Evolutionary conservation across 2,329 filamentous ascomycete genomes (phyloP).

Genomic region (Periconia sp.): DNA sequence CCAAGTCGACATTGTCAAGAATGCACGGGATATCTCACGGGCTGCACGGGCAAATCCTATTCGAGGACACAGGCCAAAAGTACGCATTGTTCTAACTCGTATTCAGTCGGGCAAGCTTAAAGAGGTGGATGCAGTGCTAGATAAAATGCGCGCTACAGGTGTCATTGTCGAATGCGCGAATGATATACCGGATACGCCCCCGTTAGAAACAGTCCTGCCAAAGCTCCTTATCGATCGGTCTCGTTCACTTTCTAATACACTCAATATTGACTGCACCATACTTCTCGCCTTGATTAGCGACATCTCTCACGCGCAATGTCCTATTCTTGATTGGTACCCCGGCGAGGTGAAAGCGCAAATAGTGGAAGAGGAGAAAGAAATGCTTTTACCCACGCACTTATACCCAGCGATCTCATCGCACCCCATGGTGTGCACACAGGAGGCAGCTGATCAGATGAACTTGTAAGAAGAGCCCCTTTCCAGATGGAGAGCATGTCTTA

Average conservation of each 20-base stretch:
- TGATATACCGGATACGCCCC: slow-evolving; percentile 25
- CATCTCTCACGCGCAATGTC: slow-evolving; percentile 65
- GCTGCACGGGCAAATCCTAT: slow-evolving; percentile 64
- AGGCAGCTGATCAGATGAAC: slow-evolving; percentile 69
- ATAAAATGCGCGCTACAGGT: slow-evolving; percentile 61
- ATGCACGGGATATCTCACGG: slow-evolving; percentile 63
- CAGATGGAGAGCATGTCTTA: no score
- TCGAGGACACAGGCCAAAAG: slow-evolving; percentile 63
- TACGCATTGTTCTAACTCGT: slow-evolving; percentile 67
- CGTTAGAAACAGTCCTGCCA: slow-evolving; percentile 32
- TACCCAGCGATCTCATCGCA: slow-evolving; percentile 66
- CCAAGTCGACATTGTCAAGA: slow-evolving; percentile 64
- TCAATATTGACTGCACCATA: slow-evolving; percentile 73
- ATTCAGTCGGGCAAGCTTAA: slow-evolving; percentile 57
- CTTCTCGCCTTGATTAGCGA: slow-evolving; percentile 76
- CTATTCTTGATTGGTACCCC: slow-evolving; percentile 58
- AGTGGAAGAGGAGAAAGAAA: slow-evolving; percentile 66
- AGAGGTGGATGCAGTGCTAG: slow-evolving; percentile 63
- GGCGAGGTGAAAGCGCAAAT: slow-evolving; percentile 69
- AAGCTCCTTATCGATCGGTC: slow-evolving; percentile 48
- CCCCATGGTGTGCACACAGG: slow-evolving; percentile 68
- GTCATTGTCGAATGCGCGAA: slow-evolving; percentile 40
- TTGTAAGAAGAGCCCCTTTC: no score
- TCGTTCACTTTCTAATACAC: slow-evolving; percentile 46
- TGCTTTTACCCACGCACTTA: slow-evolving; percentile 65